phyloP scores from a whole-genome alignment of 2,329 filamentous ascomycete species.

The Trichoderma atroviride region DNA sequence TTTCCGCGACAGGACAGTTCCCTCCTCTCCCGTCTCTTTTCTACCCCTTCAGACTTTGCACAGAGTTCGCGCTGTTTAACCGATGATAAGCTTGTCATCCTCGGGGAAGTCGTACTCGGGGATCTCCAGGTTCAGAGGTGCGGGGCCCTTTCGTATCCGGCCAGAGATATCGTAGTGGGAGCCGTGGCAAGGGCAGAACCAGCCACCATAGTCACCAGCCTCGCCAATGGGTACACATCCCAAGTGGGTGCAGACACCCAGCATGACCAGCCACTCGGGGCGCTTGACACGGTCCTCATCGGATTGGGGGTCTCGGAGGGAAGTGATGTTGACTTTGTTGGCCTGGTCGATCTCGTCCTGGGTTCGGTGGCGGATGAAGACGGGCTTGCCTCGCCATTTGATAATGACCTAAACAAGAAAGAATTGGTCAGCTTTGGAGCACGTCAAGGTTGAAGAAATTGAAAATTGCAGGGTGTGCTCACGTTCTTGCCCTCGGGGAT shows the following conservation, averaged over 20 bases:
- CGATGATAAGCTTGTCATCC: slow-evolving; percentile 86
- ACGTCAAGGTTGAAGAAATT: neutral
- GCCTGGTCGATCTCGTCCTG: slow-evolving; percentile 91
- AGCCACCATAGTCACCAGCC: slow-evolving; percentile 95
- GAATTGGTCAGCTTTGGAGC: neutral
- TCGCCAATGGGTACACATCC: slow-evolving; percentile 99
- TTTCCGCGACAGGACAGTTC: neutral
- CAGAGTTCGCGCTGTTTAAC: slow-evolving; percentile 61
- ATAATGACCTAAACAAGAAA: slow-evolving; percentile 76
- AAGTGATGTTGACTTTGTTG: slow-evolving; percentile 80
- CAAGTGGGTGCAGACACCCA: slow-evolving; percentile 98
- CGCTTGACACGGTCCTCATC: slow-evolving; percentile 95
- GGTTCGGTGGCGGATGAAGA: slow-evolving; percentile 99
- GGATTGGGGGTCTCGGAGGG: slow-evolving; percentile 86
- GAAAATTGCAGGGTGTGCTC: slow-evolving; percentile 45
- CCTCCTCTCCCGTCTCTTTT: slow-evolving; percentile 28
- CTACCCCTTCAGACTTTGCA: slow-evolving; percentile 16
- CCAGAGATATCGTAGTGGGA: slow-evolving; percentile 99
- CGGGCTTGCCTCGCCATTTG: slow-evolving; percentile 99
- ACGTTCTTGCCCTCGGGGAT: slow-evolving; percentile 99
- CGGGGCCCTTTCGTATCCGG: slow-evolving; percentile 95
- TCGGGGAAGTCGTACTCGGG: slow-evolving; percentile 91
- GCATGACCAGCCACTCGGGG: slow-evolving; percentile 98
- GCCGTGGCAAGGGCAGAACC: slow-evolving; percentile 99
- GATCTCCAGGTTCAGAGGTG: slow-evolving; percentile 95